These are phyloP conservation scores for Leishmania major DNA, from an alignment of 208 protist species.

Conservation along the genomic window DNA sequence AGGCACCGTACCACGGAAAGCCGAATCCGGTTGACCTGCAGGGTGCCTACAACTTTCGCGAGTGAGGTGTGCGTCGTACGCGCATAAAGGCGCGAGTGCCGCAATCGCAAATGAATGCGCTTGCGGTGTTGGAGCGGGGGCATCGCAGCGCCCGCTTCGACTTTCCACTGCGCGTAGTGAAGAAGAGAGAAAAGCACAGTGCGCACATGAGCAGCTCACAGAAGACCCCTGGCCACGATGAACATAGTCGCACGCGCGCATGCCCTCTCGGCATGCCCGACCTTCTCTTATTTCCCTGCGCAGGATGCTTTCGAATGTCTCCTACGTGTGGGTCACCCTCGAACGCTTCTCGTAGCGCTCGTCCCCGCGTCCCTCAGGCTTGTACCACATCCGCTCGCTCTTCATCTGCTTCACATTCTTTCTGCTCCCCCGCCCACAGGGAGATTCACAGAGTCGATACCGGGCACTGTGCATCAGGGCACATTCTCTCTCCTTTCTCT, in stretches of 20 bases:
- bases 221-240: neutral
- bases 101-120: neutral
- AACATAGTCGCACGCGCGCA: neutral
- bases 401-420: neutral
- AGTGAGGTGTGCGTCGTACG: neutral
- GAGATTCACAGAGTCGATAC: neutral
- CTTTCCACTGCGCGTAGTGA: neutral
- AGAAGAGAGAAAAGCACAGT: neutral
- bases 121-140: neutral
- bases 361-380: neutral
- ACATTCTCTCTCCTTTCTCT: neutral
- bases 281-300: neutral
- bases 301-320: neutral
- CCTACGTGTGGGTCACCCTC: neutral
- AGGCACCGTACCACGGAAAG: conserved; percentile 65
- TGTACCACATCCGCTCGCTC: neutral
- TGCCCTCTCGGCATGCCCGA: neutral
- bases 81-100: neutral
- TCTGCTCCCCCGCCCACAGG: neutral
- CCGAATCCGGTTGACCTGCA: conserved; percentile 78
- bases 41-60: conserved; percentile 64
- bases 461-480: neutral
- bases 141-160: neutral
- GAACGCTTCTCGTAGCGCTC: neutral
- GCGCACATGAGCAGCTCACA: neutral